A percentile compares a stretch with the other conserved stretches of the same genome.
Evolutionary conservation across 2,329 filamentous ascomycete genomes (phyloP).

Genomic region (Ophiosphaerella herpotricha): DNA sequence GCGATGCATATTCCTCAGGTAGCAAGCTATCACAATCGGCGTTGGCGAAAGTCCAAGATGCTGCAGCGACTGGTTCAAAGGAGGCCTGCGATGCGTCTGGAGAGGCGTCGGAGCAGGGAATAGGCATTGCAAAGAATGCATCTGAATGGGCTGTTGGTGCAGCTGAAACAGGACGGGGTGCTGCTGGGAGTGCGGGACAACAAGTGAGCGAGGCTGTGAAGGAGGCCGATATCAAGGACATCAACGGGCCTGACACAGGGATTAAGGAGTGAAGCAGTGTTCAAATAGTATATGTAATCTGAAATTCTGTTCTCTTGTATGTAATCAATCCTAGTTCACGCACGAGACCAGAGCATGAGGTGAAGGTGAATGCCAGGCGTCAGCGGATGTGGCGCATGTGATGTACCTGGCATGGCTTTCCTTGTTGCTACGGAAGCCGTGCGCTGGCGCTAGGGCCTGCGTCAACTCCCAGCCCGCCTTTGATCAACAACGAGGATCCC

Average conservation of each 20-base stretch:
- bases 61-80: constrained; percentile 6
- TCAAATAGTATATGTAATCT: constrained; percentile 26
- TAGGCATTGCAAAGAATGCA: constrained; percentile 16
- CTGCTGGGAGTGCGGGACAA: constrained; percentile 9
- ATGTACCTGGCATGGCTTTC: neutral
- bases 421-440: constrained; percentile 12
- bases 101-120: constrained; percentile 30
- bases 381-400: neutral
- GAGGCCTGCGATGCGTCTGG: constrained; percentile 14
- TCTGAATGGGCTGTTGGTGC: constrained; percentile 12
- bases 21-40: constrained; percentile 14
- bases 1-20: constrained; percentile 12
- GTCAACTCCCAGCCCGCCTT: constrained; percentile 7
- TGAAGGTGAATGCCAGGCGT: neutral
- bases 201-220: constrained; percentile 24
- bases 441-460: constrained; percentile 11
- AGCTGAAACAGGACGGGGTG: constrained; percentile 24
- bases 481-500: constrained; percentile 26
- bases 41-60: constrained; percentile 11
- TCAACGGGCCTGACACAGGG: constrained; percentile 17
- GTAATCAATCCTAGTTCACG: neutral
- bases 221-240: constrained; percentile 20
- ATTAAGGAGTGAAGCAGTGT: constrained; percentile 15
- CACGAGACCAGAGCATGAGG: too few relatives aligned
- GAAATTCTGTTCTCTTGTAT: neutral